Conservation (phyloP, 306 rosid species). For the Leucaena leucocephala region DNA sequence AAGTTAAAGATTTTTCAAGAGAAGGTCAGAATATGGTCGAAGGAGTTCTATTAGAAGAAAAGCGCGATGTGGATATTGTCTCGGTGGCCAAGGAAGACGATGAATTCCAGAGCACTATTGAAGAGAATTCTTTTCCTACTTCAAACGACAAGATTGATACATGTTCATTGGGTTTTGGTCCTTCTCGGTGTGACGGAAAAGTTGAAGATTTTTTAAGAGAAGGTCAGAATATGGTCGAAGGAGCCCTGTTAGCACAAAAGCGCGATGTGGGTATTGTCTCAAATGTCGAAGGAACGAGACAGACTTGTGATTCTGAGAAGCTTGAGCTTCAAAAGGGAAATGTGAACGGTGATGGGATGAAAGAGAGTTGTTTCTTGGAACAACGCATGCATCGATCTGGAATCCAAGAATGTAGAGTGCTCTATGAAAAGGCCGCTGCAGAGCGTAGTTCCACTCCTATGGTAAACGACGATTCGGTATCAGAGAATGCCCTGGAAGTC, state of each 20-base stretch:
- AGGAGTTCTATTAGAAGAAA: neutral
- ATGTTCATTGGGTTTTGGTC: slow-evolving; percentile 8
- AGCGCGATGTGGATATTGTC: slow-evolving; percentile 9
- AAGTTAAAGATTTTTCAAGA: neutral
- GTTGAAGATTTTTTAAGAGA: neutral
- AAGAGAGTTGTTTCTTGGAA: slow-evolving; percentile 13
- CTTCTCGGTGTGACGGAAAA: slow-evolving; percentile 30
- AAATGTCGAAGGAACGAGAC: neutral
- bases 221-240: slow-evolving; percentile 4
- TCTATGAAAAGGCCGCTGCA: neutral
- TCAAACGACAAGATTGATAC: slow-evolving; percentile 9
- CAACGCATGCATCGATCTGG: slow-evolving; percentile 9
- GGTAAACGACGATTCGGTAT: slow-evolving; percentile 23
- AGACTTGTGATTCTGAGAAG: slow-evolving; percentile 21
- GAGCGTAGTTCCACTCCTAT: neutral
- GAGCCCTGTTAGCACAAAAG: neutral
- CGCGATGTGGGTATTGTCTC: slow-evolving; percentile 6
- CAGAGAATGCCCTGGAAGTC: slow-evolving; percentile 39
- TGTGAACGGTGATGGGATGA: neutral
- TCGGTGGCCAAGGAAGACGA: neutral
- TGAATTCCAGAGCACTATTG: neutral
- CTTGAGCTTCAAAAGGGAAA: slow-evolving; percentile 5
- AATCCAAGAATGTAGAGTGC: slow-evolving; percentile 9
- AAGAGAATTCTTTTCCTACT: slow-evolving; percentile 29
- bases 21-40: neutral